Conservation (phyloP, 345 rosid species). For the Populus alba region DNA sequence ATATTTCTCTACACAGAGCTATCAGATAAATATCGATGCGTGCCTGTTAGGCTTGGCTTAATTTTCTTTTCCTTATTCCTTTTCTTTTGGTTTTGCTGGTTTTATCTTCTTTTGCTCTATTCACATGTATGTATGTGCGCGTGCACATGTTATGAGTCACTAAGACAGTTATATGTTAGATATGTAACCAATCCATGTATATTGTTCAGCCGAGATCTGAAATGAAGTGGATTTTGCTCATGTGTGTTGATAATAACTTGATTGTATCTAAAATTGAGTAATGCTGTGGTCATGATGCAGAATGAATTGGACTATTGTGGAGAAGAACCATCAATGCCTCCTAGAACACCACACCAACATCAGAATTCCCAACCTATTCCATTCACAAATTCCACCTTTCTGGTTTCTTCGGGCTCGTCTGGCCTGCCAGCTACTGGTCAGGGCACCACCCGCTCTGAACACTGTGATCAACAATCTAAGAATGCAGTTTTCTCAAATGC, state of each 20-base stretch:
- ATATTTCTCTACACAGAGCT: neutral
- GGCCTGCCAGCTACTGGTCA: slow-evolving; percentile 41
- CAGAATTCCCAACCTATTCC: slow-evolving; percentile 53
- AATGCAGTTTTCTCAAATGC: slow-evolving; percentile 83
- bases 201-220: neutral
- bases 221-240: neutral
- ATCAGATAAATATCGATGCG: neutral
- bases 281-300: slow-evolving; percentile 33
- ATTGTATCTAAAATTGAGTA: neutral
- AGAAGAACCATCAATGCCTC: slow-evolving; percentile 64
- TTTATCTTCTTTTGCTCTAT: neutral
- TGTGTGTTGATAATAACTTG: neutral
- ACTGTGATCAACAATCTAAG: slow-evolving; percentile 66
- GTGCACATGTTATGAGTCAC: neutral
- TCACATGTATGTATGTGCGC: neutral
- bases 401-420: slow-evolving; percentile 56
- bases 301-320: slow-evolving; percentile 66
- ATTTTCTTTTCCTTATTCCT: neutral
- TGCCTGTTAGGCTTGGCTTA: neutral
- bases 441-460: slow-evolving; percentile 49
- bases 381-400: slow-evolving; percentile 38
- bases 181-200: neutral
- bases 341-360: slow-evolving; percentile 53
- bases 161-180: neutral
- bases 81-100: neutral